phyloP scores from a whole-genome alignment of 1,284 basidiomycete genomes.

The Quambalaria eucalypti region DNA sequence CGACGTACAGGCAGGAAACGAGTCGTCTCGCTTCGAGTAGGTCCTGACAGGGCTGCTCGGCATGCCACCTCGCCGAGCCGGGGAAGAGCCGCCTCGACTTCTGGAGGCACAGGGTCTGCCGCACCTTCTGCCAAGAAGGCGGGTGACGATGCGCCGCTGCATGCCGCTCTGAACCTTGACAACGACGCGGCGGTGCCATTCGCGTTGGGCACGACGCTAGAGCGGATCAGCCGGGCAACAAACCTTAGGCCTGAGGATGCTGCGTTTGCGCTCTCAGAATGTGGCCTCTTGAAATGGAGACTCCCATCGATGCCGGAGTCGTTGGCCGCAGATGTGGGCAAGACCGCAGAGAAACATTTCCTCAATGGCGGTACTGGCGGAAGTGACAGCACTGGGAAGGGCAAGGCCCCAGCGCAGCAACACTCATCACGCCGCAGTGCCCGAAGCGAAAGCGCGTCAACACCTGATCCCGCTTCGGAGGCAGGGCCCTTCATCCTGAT shows the following conservation, averaged over 20 bases:
- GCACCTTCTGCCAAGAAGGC: not conserved
- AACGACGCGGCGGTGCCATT: not conserved
- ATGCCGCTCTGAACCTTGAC: not conserved
- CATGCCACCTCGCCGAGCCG: no score
- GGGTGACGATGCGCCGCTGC: not conserved
- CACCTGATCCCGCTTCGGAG: not conserved
- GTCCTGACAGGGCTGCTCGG: not conserved
- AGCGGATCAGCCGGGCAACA: slow-evolving; percentile 64
- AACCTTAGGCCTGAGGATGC: slow-evolving; percentile 76
- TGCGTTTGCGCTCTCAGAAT: slow-evolving; percentile 76
- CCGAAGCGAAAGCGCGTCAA: not conserved
- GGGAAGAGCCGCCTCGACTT: no score
- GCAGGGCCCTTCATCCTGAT: slow-evolving; percentile 16
- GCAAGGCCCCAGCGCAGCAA: not conserved
- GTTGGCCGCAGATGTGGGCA: slow-evolving; percentile 26
- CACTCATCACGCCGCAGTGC: not conserved
- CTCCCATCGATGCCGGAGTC: slow-evolving; percentile 47
- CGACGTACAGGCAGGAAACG: not conserved
- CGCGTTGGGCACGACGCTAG: slow-evolving; percentile 27
- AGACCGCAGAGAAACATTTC: not conserved
- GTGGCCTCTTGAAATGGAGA: slow-evolving; percentile 61
- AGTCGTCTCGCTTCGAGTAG: not conserved
- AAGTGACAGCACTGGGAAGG: slow-evolving; percentile 1
- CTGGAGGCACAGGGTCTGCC: no score
- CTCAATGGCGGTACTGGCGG: slow-evolving; percentile 31